A percentile compares a stretch with the other conserved stretches of the same genome.
Conservation (phyloP, 1,284 basidiomycete genomes). For the Exobasidium rhododendri region DNA sequence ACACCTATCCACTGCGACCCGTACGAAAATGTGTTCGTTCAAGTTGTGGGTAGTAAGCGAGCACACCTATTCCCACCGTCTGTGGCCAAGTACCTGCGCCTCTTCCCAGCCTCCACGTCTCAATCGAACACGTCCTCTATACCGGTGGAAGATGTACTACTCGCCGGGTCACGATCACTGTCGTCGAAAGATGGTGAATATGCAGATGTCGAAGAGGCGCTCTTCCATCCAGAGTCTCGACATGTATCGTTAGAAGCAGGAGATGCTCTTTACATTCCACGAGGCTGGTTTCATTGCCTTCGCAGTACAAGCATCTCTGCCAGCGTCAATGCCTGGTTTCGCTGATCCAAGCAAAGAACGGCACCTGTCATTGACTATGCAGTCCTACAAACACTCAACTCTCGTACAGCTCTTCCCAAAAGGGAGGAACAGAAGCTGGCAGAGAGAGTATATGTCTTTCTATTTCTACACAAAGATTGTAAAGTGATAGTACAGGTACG, state of each 20-base stretch:
- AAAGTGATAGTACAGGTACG: no score
- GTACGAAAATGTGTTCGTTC: constrained; percentile 36
- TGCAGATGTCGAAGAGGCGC: constrained; percentile 17
- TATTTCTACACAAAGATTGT: not conserved
- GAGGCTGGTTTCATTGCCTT: constrained; percentile 37
- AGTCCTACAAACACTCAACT: no score
- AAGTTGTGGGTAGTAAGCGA: constrained; percentile 34
- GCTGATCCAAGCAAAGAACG: constrained; percentile 13
- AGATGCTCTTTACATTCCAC: constrained; percentile 33
- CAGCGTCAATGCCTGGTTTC: constrained; percentile 38
- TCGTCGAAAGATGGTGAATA: not conserved
- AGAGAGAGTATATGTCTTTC: no score
- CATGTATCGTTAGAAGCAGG: constrained; percentile 23
- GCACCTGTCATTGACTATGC: no score
- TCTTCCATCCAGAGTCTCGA: constrained; percentile 11
- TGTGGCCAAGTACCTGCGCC: constrained; percentile 21
- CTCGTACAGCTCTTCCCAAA: no score
- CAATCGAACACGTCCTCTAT: constrained; percentile 33
- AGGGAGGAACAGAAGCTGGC: no score
- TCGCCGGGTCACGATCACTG: constrained; percentile 1
- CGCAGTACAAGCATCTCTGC: constrained; percentile 29
- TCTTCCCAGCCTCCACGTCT: constrained; percentile 15
- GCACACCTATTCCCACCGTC: constrained; percentile 30
- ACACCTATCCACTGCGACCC: constrained; percentile 38
- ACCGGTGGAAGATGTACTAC: constrained; percentile 25